phyloP scores from a whole-genome alignment of 208 protist species.

The Tritrichomonas musculus region DNA sequence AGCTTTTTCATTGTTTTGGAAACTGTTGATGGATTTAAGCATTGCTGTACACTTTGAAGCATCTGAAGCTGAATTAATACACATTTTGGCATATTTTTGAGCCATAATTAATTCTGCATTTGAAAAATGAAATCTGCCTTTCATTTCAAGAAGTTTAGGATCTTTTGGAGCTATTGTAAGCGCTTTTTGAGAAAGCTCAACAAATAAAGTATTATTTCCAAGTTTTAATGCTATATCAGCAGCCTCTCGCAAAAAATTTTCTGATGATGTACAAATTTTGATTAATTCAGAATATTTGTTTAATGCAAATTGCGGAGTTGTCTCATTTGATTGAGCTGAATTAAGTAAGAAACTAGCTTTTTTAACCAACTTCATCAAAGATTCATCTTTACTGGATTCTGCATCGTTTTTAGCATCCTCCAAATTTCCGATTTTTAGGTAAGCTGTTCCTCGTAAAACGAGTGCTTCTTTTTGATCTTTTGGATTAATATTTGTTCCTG shows the following conservation, averaged over 20 bases:
- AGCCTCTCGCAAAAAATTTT: neutral
- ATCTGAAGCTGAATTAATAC: neutral
- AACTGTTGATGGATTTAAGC: neutral
- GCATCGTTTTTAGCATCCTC: neutral
- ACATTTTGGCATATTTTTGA: neutral
- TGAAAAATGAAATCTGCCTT: neutral
- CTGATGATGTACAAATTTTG: neutral
- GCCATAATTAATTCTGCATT: neutral
- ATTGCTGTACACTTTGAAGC: neutral
- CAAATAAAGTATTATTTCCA: neutral
- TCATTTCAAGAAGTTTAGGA: neutral
- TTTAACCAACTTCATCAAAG: neutral
- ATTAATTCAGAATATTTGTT: neutral
- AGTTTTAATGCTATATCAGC: neutral
- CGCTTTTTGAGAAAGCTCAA: neutral
- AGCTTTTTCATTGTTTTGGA: neutral
- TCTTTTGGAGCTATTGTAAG: neutral
- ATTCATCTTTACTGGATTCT: neutral
- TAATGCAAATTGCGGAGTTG: neutral
- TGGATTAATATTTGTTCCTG: neutral
- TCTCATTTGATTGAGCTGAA: neutral
- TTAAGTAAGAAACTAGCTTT: neutral
- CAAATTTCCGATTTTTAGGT: neutral
- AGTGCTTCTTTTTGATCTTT: neutral
- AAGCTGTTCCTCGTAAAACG: neutral